Evolutionary conservation across 176 grass and related monocot species (phyloP), one percentile per base, ranked within the genome.

Genomic region (Pharus latifolius): DNA sequence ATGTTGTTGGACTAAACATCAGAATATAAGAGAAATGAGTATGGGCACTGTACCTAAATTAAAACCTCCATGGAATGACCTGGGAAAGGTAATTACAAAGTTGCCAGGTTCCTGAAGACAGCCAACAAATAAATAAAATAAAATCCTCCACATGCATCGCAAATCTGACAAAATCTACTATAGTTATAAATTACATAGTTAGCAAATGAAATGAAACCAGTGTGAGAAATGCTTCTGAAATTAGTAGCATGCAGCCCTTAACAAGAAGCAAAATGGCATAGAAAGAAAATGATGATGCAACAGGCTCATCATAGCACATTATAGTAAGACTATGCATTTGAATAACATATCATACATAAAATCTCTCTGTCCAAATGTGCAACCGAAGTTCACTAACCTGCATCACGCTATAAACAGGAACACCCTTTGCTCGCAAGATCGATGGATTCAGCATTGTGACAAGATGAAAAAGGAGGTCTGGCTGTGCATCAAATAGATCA

Each of bases 41-140:
- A 52, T 34, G 52, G 33, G 59, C 6, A 68, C 33, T 41, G 31
- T 91, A 92, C 92, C 92, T 76, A 91, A 87, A 82, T 96, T 96
- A 73, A 96, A 96, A 66, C 92, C 92, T 53, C 88, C 85, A 84
- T 96, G 92, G 70, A 79, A 96, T 72, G 92, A 96, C 61, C 88
- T 92, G 17, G 92, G 92, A 82, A 96, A 96, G 73, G 92, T 96
- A 76, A 96, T 92, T 44, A 96, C 88, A 74, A 96, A 96, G 73
- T 91, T 96, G 38, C 92, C 92, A 81, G 88, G 92, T 69, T 96
- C 92, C 92, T 96, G 73, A 63, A 52, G 37, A 70, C 63, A 33
- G 41, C 34, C 23, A 78, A 25, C 11, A 58, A 63, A 63, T 20
- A 31, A 64, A 72, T 29, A 41, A 63, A 62, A 33, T 60, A 30